Evolutionary conservation across 23 red algal genomes (phyloP).

Genomic region (Gracilaria domingensis): DNA sequence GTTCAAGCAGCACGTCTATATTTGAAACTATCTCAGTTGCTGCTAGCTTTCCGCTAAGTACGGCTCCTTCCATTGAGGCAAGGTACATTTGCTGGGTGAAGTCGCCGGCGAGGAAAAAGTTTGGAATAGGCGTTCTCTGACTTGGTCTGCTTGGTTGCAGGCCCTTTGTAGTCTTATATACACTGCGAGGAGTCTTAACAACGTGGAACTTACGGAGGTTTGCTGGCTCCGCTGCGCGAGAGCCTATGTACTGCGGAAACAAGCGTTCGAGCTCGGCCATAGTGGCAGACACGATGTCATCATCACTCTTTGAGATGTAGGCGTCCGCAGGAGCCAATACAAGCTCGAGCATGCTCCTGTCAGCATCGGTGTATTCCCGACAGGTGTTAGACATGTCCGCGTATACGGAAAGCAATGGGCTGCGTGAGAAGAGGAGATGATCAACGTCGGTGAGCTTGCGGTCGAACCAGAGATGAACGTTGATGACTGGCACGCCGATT

Average conservation of each 20-base stretch:
- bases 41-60: constrained; percentile 92
- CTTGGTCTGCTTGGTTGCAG: constrained; percentile 87
- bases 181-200: constrained; percentile 94
- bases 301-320: constrained; percentile 87
- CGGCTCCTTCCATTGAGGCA: constrained; percentile 97
- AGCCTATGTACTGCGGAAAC: constrained; percentile 92
- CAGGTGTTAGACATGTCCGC: constrained; percentile 99
- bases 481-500: constrained; percentile 97
- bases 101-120: constrained; percentile 98
- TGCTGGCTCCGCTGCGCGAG: constrained; percentile 68
- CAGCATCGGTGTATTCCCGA: constrained; percentile 82
- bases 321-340: constrained; percentile 91
- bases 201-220: constrained; percentile 87
- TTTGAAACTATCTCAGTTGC: constrained; percentile 76
- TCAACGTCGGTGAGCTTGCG: constrained; percentile 95
- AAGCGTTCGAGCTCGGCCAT: constrained; percentile 91
- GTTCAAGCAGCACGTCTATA: neutral
- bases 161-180: constrained; percentile 96
- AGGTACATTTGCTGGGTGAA: constrained; percentile 98
- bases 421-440: constrained; percentile 97
- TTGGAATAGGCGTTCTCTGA: constrained; percentile 88
- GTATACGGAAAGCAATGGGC: constrained; percentile 93
- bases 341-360: constrained; percentile 91
- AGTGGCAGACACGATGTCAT: constrained; percentile 85
- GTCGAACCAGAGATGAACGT: constrained; percentile 98